phyloP scores from a whole-genome alignment of 305 asterid genomes.

The Fraxinus sp. region DNA sequence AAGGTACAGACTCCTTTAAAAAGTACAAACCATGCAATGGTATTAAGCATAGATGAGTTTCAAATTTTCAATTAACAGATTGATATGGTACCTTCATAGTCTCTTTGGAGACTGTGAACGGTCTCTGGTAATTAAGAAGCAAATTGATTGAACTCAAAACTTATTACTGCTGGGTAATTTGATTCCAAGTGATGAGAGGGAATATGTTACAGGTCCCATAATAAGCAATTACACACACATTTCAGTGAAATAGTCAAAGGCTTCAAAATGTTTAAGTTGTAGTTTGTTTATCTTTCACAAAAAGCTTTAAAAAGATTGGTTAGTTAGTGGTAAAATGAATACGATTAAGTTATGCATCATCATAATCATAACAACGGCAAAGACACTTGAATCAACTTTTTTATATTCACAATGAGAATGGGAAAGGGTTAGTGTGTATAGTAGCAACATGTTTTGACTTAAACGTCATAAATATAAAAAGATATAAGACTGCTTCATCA shows the following conservation, averaged over 20 bases:
- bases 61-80: neutral
- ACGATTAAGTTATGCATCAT: constrained; percentile 14
- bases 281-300: neutral
- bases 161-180: neutral
- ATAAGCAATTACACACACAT: neutral
- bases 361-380: neutral
- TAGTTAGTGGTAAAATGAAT: neutral
- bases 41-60: neutral
- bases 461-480: constrained; percentile 13
- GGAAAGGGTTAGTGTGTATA: constrained; percentile 9
- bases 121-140: neutral
- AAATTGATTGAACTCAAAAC: neutral
- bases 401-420: constrained; percentile 13
- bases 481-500: neutral
- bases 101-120: neutral
- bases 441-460: neutral
- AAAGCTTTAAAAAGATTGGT: neutral
- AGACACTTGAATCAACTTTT: constrained; percentile 4
- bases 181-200: neutral
- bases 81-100: constrained; percentile 3
- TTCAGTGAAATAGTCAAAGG: constrained; percentile 1
- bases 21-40: neutral
- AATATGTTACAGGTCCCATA: neutral
- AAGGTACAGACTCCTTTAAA: neutral
- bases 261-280: constrained; percentile 12